Percentiles rank a stretch among this genome's conserved stretches.
Conservation (phyloP, 768 basidiomycete genomes). For the Lactarius deliciosus region DNA sequence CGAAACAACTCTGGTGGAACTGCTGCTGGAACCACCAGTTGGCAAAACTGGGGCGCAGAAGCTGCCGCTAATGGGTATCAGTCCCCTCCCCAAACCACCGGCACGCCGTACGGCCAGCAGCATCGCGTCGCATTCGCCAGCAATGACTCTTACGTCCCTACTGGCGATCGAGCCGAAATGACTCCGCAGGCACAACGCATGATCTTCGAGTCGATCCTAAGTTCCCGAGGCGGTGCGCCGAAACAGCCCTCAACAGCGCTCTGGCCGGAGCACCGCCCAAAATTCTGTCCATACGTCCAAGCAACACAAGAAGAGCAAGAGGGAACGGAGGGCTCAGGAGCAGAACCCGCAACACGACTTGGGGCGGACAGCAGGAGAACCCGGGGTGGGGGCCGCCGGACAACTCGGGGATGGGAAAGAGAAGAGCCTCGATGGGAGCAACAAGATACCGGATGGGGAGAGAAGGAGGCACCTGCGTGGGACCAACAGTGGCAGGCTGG, state of each 20-base stretch:
- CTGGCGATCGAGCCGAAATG: conserved; percentile 12
- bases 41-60: conserved; percentile 27
- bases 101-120: conserved; percentile 6
- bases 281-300: conserved; percentile 9
- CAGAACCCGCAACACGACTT: conserved; percentile 6
- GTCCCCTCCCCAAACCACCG: background rate
- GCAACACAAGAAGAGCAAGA: conserved; percentile 22
- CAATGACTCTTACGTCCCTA: conserved; percentile 16
- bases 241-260: conserved; percentile 13
- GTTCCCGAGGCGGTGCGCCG: conserved; percentile 11
- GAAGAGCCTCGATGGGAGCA: conserved; percentile 13
- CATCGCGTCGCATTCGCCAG: conserved; percentile 22
- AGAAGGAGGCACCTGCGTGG: conserved; percentile 3
- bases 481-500: conserved; percentile 9
- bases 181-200: conserved; percentile 16
- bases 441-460: conserved; percentile 4
- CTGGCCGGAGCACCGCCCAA: conserved; percentile 2
- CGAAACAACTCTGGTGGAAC: conserved; percentile 10
- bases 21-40: conserved; percentile 3
- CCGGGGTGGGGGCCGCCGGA: conserved; percentile 3
- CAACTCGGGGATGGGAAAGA: background rate
- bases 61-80: conserved; percentile 20
- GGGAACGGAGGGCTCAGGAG: conserved; percentile 23
- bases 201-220: conserved; percentile 23
- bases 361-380: conserved; percentile 12